Evolutionary conservation across 257 asterid species (phyloP).

Genomic region (Nicotiana noctiflora): DNA sequence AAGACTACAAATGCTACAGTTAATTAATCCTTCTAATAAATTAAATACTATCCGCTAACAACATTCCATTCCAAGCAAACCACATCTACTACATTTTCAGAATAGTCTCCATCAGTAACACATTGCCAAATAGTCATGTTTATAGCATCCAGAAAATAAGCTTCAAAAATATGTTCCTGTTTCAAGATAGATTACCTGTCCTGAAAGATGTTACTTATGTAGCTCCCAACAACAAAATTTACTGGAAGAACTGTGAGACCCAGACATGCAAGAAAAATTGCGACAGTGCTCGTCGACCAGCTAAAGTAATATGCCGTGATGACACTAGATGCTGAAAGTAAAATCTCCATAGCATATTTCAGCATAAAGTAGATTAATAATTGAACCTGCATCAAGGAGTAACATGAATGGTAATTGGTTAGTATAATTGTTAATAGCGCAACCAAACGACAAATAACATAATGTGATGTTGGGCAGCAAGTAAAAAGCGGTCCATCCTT

Average conservation of each 20-base stretch:
- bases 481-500: background rate
- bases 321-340: constrained; percentile 94
- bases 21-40: background rate
- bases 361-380: constrained; percentile 94
- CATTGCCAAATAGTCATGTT: background rate
- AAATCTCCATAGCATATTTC: constrained; percentile 91
- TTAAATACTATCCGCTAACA: background rate
- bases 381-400: constrained; percentile 65
- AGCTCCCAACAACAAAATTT: constrained; percentile 75
- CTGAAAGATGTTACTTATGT: constrained; percentile 89
- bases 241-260: constrained; percentile 97
- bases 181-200: constrained; percentile 59
- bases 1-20: too few species aligned
- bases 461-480: background rate
- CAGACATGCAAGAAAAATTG: constrained; percentile 81
- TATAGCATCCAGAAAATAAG: background rate
- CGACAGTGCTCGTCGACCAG: constrained; percentile 80
- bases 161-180: background rate
- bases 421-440: background rate
- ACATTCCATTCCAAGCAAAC: background rate
- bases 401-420: background rate
- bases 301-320: constrained; percentile 74
- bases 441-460: background rate
- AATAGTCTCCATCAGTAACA: background rate
- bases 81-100: background rate